Conservation (phyloP, 371 early-diverging fungal genomes). For the Apophysomyces elegans region DNA sequence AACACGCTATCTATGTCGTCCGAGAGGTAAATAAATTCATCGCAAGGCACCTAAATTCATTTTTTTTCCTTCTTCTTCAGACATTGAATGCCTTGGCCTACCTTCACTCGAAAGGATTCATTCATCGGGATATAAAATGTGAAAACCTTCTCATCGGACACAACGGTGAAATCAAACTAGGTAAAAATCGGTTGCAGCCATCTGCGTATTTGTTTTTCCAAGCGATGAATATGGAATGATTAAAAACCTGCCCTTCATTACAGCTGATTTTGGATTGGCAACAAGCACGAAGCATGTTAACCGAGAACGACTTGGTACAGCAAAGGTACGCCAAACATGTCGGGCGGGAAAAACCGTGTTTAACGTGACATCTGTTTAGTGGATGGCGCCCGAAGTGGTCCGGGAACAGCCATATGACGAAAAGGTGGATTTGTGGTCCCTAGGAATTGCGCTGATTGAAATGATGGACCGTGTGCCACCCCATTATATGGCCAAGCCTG, state of each 20-base stretch:
- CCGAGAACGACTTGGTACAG: conserved; percentile 50
- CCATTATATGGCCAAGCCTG: conserved; percentile 44
- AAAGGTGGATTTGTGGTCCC: conserved; percentile 54
- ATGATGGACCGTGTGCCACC: conserved; percentile 63
- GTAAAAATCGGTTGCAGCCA: conserved; percentile 14
- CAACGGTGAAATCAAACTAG: conserved; percentile 52
- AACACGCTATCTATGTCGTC: conserved; percentile 43
- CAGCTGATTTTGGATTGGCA: conserved; percentile 56
- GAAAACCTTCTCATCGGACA: conserved; percentile 49
- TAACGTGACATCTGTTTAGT: conserved; percentile 18
- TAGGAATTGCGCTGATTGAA: conserved; percentile 56
- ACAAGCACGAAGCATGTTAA: conserved; percentile 41
- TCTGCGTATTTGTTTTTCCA: background rate
- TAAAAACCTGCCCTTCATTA: background rate
- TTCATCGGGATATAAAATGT: conserved; percentile 58
- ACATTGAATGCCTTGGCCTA: conserved; percentile 43
- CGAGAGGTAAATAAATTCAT: conserved; percentile 29
- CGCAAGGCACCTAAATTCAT: background rate
- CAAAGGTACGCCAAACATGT: conserved; percentile 29
- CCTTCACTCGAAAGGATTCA: conserved; percentile 47
- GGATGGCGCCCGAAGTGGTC: conserved; percentile 62
- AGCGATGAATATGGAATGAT: background rate
- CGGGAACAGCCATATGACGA: conserved; percentile 41
- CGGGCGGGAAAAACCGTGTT: background rate
- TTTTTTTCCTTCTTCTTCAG: conserved; percentile 12